phyloP scores from a whole-genome alignment of 2,329 filamentous ascomycete species.

The Paecilomyces fulvus region DNA sequence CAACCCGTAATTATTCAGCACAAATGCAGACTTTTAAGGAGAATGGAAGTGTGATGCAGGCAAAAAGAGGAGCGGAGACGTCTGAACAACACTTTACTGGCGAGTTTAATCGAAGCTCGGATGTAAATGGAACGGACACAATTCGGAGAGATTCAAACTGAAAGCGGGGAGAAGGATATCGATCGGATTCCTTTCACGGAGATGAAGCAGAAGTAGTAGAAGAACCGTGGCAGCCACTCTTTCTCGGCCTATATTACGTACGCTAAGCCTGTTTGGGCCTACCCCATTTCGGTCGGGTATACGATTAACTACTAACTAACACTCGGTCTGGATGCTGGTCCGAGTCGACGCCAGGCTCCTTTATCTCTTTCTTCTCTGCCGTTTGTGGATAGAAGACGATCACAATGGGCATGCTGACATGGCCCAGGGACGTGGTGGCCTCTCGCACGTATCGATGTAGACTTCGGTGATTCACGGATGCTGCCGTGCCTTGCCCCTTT shows the following conservation, averaged over 20 bases:
- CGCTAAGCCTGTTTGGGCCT: slow-evolving; percentile 8
- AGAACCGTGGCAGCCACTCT: slow-evolving; percentile 5
- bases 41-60: slow-evolving; percentile 5
- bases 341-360: too few relatives aligned
- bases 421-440: neutral
- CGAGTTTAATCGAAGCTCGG: neutral
- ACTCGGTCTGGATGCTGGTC: too few relatives aligned
- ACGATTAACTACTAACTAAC: too few relatives aligned
- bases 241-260: slow-evolving; percentile 6
- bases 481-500: neutral
- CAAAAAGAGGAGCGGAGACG: neutral
- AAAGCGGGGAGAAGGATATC: slow-evolving; percentile 1
- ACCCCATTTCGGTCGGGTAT: neutral
- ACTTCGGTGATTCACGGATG: neutral
- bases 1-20: slow-evolving; percentile 10
- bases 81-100: neutral
- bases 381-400: neutral
- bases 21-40: slow-evolving; percentile 15
- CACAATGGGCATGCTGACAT: neutral
- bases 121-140: neutral
- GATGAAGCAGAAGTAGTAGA: slow-evolving; percentile 8
- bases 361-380: neutral
- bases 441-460: neutral
- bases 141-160: neutral
- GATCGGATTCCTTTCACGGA: slow-evolving; percentile 3